These are phyloP conservation scores for Penicillium subrubescens DNA, from an alignment of 495 filamentous ascomycete species.

Conservation along the genomic window DNA sequence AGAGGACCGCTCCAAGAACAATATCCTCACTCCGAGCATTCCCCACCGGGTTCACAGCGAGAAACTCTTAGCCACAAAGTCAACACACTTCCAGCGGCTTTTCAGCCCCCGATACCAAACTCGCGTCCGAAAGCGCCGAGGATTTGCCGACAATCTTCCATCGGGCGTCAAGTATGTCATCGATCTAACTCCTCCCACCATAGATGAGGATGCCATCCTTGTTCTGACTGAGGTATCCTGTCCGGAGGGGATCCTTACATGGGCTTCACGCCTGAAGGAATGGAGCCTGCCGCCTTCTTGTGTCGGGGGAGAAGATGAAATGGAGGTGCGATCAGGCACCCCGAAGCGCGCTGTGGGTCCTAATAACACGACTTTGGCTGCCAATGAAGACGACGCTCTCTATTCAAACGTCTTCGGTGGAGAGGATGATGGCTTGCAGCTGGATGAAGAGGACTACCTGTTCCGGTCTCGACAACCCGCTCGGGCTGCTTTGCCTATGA, in stretches of 20 bases:
- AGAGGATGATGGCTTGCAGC: neutral
- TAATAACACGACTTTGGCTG: neutral
- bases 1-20: constrained; percentile 26
- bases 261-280: constrained; percentile 40
- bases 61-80: constrained; percentile 48
- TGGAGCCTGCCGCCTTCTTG: constrained; percentile 48
- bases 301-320: constrained; percentile 41
- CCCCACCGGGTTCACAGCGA: constrained; percentile 47
- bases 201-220: constrained; percentile 61
- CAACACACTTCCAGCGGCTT: constrained; percentile 49
- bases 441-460: neutral
- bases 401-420: neutral
- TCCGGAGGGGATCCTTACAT: constrained; percentile 50
- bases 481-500: constrained; percentile 32
- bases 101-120: constrained; percentile 42
- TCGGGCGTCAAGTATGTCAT: constrained; percentile 55
- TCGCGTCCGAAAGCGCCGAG: constrained; percentile 33
- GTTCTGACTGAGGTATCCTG: constrained; percentile 60
- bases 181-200: constrained; percentile 61
- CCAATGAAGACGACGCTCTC: too few species aligned
- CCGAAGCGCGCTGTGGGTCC: neutral
- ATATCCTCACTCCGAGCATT: constrained; percentile 22
- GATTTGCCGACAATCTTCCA: constrained; percentile 34
- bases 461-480: neutral
- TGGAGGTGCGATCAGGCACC: constrained; percentile 10